These are phyloP conservation scores for Mesotaenium endlicherianum DNA, from an alignment of 139 green algal genomes.

Conservation along the genomic window DNA sequence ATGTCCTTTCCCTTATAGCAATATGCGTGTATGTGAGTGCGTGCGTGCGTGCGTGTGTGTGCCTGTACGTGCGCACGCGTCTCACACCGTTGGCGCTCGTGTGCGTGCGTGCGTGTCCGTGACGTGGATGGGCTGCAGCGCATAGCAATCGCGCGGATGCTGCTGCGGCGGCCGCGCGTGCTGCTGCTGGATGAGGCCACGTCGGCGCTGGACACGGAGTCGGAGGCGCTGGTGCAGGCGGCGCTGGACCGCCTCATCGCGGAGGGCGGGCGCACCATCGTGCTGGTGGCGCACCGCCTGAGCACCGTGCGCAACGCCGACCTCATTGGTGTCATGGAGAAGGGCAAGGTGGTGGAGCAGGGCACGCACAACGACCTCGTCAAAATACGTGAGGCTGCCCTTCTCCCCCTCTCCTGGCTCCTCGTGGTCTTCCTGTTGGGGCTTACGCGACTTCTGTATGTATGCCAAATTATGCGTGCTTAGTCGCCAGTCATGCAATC, in stretches of 20 bases:
- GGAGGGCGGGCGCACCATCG: constrained; percentile 31
- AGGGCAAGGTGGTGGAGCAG: constrained; percentile 49
- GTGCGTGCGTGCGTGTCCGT: too few species aligned
- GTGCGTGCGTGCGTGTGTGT: too few species aligned
- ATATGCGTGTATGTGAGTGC: too few species aligned
- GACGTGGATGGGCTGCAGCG: constrained; percentile 33
- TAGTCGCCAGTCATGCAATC: too few species aligned
- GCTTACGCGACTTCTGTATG: background rate
- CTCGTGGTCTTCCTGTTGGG: background rate
- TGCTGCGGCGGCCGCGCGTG: constrained; percentile 51
- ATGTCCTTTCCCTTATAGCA: too few species aligned
- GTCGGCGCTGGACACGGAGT: constrained; percentile 59
- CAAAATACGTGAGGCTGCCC: constrained; percentile 2
- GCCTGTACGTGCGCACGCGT: too few species aligned
- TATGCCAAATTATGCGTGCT: background rate
- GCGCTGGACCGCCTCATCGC: constrained; percentile 50
- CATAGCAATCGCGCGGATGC: constrained; percentile 59
- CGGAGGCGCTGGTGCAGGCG: constrained; percentile 49
- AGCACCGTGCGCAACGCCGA: constrained; percentile 53
- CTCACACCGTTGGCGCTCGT: too few species aligned
- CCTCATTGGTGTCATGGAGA: constrained; percentile 54
- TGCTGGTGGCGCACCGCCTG: constrained; percentile 57
- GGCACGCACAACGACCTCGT: constrained; percentile 53
- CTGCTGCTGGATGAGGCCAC: constrained; percentile 61
- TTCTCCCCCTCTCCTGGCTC: constrained; percentile 13